Evolutionary conservation across 331 rosid genomes (phyloP), one percentile per base, ranked within the genome.

Genomic region (Rosa hybrid): DNA sequence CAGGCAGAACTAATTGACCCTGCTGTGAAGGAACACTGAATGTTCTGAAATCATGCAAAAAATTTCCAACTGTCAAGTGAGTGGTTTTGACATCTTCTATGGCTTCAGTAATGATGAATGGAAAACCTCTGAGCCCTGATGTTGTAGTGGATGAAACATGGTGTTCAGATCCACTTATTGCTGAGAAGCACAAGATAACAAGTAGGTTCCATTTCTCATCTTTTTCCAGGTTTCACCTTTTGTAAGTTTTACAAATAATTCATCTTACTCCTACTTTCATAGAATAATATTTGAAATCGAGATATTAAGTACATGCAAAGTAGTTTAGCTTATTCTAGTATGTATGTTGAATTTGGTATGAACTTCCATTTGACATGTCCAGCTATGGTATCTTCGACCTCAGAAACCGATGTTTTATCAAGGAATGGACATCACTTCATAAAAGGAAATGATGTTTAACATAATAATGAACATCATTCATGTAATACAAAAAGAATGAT

Each of bases 1-100:
- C 86, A 90, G 92, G 81, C 49, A 21, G 84, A 87, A 75, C 5
- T 90, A 38, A 42, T 90, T 70, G 92, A 90, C 8, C 94, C 91
- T 5, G 92, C 94, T 0, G 49, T 88, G 80, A 86, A 88, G 41
- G 91, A 79, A 86, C 90, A 10, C 72, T 91, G 7, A 89, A 87
- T 77, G 86, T 89, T 67, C 70, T 90, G 0, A 83, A 70, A 21
- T 90, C 92, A 23, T 86, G 90, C 18, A 81, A 71, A 7, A 89
- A 86, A 76, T 78, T 51, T 4, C 39, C 91, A 23, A 78, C 87
- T 2, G 46, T 90, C 62, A 86, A 83, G 68, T 70, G 86, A 53
- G 86, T 90, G 51, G 72, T 90, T 34, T 41, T 90, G 39, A 88
- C 91, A 0, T 90, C 94, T 46, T 90, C 92, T 62, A 1, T 81